Percentiles rank a stretch among this genome's conserved stretches.
These are phyloP conservation scores for Xylaria sp. DNA, from an alignment of 2,329 filamentous ascomycete genomes.

Conservation along the genomic window DNA sequence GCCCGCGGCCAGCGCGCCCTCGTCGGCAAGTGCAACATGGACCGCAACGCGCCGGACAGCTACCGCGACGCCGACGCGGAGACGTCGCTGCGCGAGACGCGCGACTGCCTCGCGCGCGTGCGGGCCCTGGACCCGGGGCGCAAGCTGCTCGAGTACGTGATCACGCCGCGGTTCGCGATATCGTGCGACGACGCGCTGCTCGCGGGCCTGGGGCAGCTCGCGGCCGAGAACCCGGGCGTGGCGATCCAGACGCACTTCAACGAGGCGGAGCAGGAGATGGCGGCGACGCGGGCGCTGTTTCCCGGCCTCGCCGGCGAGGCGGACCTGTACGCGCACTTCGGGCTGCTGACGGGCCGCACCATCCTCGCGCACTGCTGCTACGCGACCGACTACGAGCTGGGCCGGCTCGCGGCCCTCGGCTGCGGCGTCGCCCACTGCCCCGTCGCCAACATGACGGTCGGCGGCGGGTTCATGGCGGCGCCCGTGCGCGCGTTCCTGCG, in stretches of 20 bases:
- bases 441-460: slow-evolving; percentile 64
- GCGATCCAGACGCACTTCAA: slow-evolving; percentile 70
- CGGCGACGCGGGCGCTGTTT: slow-evolving; percentile 57
- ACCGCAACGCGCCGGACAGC: slow-evolving; percentile 57
- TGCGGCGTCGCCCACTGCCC: slow-evolving; percentile 69
- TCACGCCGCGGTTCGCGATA: slow-evolving; percentile 65
- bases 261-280: slow-evolving; percentile 63
- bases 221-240: slow-evolving; percentile 49
- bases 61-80: slow-evolving; percentile 51
- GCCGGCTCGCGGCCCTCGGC: slow-evolving; percentile 46
- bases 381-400: slow-evolving; percentile 59
- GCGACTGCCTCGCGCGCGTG: slow-evolving; percentile 52
- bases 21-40: slow-evolving; percentile 66
- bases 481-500: slow-evolving; percentile 60
- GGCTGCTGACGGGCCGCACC: slow-evolving; percentile 55
- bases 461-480: slow-evolving; percentile 64
- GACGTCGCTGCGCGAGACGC: slow-evolving; percentile 53
- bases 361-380: slow-evolving; percentile 71
- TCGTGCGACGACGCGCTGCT: slow-evolving; percentile 60
- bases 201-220: slow-evolving; percentile 57
- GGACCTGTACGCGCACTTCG: slow-evolving; percentile 60
- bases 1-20: slow-evolving; percentile 60
- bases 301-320: slow-evolving; percentile 59
- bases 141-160: slow-evolving; percentile 50
- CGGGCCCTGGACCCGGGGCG: slow-evolving; percentile 47